Percentiles rank a stretch among this genome's conserved stretches.
Conservation (phyloP, 495 filamentous ascomycete genomes). For the Neurospora sp. region DNA sequence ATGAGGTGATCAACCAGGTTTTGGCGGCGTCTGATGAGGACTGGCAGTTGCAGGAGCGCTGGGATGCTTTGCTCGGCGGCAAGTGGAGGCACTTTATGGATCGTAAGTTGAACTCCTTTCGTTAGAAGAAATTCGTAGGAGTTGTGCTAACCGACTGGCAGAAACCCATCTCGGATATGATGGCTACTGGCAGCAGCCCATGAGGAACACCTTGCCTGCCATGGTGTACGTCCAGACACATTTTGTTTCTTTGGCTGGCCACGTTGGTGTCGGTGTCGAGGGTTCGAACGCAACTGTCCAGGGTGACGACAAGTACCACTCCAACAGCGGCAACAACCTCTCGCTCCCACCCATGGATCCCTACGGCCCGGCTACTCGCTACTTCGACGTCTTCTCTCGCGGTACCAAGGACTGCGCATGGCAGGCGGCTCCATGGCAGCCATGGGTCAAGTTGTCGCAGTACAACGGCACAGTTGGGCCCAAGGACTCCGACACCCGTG, state of each 20-base stretch:
- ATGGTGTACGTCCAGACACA: constrained; percentile 46
- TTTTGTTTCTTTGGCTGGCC: constrained; percentile 48
- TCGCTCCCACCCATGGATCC: constrained; percentile 49
- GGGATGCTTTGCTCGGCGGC: constrained; percentile 52
- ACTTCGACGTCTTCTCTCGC: constrained; percentile 57
- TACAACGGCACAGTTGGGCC: constrained; percentile 43
- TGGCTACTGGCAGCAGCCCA: constrained; percentile 58
- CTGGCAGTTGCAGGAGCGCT: constrained; percentile 47
- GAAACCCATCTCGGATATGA: constrained; percentile 45
- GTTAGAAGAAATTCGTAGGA: background rate
- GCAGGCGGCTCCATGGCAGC: constrained; percentile 36
- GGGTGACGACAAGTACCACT: constrained; percentile 56
- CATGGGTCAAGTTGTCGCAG: constrained; percentile 50
- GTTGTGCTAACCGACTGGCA: constrained; percentile 10
- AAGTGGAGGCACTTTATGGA: constrained; percentile 72
- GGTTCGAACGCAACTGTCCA: constrained; percentile 53
- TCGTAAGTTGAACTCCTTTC: constrained; percentile 24
- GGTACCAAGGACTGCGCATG: constrained; percentile 50
- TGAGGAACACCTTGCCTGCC: constrained; percentile 55
- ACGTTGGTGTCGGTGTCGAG: constrained; percentile 57
- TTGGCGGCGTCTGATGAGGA: constrained; percentile 53
- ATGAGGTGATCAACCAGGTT: constrained; percentile 47
- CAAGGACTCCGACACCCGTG: constrained; percentile 42
- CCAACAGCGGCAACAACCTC: constrained; percentile 45
- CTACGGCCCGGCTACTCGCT: constrained; percentile 50